Evolutionary conservation across 2,329 filamentous ascomycete species (phyloP).

Genomic region (Fonsecaea monophora): DNA sequence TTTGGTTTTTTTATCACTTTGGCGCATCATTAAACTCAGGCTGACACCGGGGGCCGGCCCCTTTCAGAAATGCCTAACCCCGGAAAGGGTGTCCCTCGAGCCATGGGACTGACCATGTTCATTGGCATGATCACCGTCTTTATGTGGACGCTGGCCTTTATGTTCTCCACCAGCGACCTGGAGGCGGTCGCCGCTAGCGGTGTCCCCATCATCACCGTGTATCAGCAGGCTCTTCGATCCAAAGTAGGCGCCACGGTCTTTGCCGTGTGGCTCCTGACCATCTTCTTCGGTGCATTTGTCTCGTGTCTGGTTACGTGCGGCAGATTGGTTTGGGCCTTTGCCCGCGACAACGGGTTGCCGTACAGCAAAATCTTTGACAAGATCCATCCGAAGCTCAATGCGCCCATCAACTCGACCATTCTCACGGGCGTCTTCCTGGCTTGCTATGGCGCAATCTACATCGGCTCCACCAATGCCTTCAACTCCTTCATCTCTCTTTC

Average conservation of each 20-base stretch:
- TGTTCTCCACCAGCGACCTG: slow-evolving; percentile 39
- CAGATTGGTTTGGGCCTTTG: slow-evolving; percentile 61
- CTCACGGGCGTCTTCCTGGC: slow-evolving; percentile 45
- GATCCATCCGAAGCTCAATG: slow-evolving; percentile 42
- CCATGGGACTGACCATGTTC: slow-evolving; percentile 38
- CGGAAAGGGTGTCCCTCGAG: slow-evolving; percentile 35
- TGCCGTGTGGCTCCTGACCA: slow-evolving; percentile 42
- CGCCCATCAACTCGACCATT: slow-evolving; percentile 49
- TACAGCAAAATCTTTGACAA: slow-evolving; percentile 50
- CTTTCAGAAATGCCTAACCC: slow-evolving; percentile 38
- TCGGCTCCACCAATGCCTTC: slow-evolving; percentile 38
- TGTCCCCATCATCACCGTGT: slow-evolving; percentile 38
- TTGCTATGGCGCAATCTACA: slow-evolving; percentile 47
- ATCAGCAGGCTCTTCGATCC: slow-evolving; percentile 35
- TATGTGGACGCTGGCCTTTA: slow-evolving; percentile 35
- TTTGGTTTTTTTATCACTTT: background rate
- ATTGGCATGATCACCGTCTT: slow-evolving; percentile 38
- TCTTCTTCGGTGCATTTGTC: slow-evolving; percentile 56
- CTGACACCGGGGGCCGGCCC: slow-evolving; percentile 17
- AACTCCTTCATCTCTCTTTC: slow-evolving; percentile 42
- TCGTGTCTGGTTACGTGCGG: slow-evolving; percentile 60
- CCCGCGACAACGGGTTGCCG: slow-evolving; percentile 43
- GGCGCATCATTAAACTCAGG: background rate
- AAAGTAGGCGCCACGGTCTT: slow-evolving; percentile 32
- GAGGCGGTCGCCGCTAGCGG: slow-evolving; percentile 32